These are phyloP conservation scores for Triticum urartu DNA, from an alignment of 176 grass and related monocot species.

Conservation along the genomic window DNA sequence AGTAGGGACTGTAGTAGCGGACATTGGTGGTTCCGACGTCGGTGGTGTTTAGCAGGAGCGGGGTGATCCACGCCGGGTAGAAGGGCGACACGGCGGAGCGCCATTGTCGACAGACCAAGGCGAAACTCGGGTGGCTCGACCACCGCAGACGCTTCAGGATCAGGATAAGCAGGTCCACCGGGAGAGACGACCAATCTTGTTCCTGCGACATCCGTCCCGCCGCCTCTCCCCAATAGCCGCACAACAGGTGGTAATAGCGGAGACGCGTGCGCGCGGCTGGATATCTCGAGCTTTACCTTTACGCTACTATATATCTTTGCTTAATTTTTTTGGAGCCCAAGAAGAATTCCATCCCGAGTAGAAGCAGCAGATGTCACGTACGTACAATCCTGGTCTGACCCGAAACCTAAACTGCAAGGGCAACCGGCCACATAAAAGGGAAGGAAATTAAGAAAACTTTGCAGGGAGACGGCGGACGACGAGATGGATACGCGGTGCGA, in stretches of 20 bases:
- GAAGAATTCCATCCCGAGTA: too few relatives aligned
- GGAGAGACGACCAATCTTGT: conserved; percentile 27
- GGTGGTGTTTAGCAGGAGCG: conserved; percentile 3
- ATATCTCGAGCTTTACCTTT: neutral
- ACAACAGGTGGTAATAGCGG: neutral
- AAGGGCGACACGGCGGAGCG: neutral
- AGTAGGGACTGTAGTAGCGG: conserved; percentile 37
- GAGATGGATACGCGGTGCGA: neutral
- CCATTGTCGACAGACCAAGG: conserved; percentile 13
- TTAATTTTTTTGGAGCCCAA: too few relatives aligned
- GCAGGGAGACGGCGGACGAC: neutral
- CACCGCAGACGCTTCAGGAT: conserved; percentile 2
- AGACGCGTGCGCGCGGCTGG: neutral
- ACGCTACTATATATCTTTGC: too few relatives aligned
- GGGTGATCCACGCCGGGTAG: conserved; percentile 34
- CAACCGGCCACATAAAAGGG: too few relatives aligned
- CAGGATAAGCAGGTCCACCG: neutral
- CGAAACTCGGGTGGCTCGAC: conserved; percentile 22
- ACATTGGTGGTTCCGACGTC: conserved; percentile 11
- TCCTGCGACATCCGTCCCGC: neutral
- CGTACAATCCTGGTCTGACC: too few relatives aligned
- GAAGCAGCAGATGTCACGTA: too few relatives aligned
- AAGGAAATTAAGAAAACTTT: neutral
- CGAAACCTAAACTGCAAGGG: too few relatives aligned
- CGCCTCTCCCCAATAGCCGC: neutral